A percentile compares a stretch with the other conserved stretches of the same genome.
Conservation (phyloP, 2,329 filamentous ascomycete species). For the Exophiala spinifera region DNA sequence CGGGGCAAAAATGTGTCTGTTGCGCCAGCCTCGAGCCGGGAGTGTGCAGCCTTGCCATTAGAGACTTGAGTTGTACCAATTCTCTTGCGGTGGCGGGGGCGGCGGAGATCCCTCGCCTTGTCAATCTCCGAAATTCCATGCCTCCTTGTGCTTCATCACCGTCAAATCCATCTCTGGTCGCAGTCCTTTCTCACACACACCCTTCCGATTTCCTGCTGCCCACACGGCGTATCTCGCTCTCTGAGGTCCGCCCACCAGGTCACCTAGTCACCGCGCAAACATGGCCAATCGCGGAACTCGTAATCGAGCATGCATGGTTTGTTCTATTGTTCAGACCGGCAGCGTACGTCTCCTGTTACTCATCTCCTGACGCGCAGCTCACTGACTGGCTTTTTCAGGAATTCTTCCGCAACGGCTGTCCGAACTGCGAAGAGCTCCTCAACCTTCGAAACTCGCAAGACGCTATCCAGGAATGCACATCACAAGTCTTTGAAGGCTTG, state of each 20-base stretch:
- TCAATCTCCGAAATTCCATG: too few relatives aligned
- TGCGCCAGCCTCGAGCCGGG: neutral
- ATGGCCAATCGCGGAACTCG: conserved; percentile 65
- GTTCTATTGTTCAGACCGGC: conserved; percentile 85
- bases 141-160: neutral
- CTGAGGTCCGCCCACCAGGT: neutral
- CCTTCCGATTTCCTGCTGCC: too few relatives aligned
- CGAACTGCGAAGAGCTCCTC: conserved; percentile 93
- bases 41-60: too few relatives aligned
- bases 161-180: too few relatives aligned
- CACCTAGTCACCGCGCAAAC: neutral
- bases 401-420: conserved; percentile 84
- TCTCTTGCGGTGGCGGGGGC: too few relatives aligned
- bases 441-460: conserved; percentile 76
- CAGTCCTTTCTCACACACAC: too few relatives aligned
- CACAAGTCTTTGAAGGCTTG: conserved; percentile 90
- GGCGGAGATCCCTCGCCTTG: too few relatives aligned
- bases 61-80: too few relatives aligned
- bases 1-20: neutral
- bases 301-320: conserved; percentile 97
- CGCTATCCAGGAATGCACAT: conserved; percentile 86
- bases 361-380: neutral
- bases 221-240: neutral
- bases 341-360: conserved; percentile 51
- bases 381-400: conserved; percentile 51